A percentile compares a stretch with the other conserved stretches of the same genome.
phyloP scores from a whole-genome alignment of 2,329 filamentous ascomycete species.

The Fusarium lyarnte region DNA sequence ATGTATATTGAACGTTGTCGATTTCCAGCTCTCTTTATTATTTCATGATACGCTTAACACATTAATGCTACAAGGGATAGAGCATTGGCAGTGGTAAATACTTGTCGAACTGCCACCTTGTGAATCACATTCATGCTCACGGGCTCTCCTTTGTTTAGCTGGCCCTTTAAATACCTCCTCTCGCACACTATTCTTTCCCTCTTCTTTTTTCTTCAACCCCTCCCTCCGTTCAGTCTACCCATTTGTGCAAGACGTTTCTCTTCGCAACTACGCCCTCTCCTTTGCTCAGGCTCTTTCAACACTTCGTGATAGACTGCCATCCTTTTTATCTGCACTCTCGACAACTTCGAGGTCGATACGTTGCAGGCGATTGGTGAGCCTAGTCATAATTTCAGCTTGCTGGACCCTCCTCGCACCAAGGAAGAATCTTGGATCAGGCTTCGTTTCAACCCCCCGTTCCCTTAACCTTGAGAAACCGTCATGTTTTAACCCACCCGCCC shows the following conservation, averaged over 20 bases:
- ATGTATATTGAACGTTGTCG: not conserved
- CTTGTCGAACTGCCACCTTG: not conserved
- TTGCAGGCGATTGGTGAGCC: not conserved
- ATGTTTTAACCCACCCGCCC: not conserved
- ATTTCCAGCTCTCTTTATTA: not conserved
- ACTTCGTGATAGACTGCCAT: not conserved
- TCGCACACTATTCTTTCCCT: not conserved
- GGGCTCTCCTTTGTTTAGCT: not conserved
- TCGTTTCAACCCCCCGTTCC: not conserved
- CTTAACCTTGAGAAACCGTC: not conserved
- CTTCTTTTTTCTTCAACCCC: not conserved
- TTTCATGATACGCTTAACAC: not conserved
- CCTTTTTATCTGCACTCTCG: not conserved
- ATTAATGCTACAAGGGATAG: not conserved
- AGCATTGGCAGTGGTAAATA: not conserved
- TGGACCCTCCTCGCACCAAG: not conserved
- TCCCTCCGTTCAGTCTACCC: not conserved
- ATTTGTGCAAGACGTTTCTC: not conserved
- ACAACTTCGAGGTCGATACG: not conserved
- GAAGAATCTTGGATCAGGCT: not conserved
- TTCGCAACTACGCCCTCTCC: not conserved
- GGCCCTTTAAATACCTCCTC: not conserved
- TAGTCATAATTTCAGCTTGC: not conserved
- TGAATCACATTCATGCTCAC: not conserved
- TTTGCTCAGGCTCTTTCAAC: not conserved